Conservation (phyloP, 495 filamentous ascomycete species). For the Penicillium longicatenatum region DNA sequence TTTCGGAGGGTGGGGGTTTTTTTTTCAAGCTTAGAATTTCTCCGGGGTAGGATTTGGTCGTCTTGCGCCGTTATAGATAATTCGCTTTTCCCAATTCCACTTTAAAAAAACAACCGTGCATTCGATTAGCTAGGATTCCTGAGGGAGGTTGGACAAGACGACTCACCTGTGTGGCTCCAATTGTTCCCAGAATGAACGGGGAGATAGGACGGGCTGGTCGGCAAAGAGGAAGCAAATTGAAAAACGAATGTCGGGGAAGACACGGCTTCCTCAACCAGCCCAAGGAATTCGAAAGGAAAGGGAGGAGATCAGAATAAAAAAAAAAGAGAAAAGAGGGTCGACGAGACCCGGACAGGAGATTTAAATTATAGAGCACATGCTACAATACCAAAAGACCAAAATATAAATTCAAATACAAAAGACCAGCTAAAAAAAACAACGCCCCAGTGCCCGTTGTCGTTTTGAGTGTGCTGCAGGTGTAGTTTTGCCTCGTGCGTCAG, state of each 20-base stretch:
- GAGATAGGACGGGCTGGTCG: constrained; percentile 17
- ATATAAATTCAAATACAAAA: constrained; percentile 14
- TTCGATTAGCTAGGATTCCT: neutral
- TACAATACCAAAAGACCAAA: constrained; percentile 1
- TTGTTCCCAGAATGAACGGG: constrained; percentile 4
- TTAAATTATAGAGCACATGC: constrained; percentile 5
- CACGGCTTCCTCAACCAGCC: constrained; percentile 28
- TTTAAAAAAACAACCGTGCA: neutral
- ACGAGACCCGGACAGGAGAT: neutral
- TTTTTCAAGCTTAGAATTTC: neutral
- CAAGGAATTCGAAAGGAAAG: constrained; percentile 21
- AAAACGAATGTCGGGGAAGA: constrained; percentile 23
- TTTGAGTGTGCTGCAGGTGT: constrained; percentile 39
- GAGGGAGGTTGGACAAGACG: neutral
- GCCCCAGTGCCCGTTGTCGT: constrained; percentile 30
- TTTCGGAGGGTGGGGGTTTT: neutral
- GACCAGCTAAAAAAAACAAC: constrained; percentile 3
- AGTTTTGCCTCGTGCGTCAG: constrained; percentile 40
- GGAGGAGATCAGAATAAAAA: constrained; percentile 17
- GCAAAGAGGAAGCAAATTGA: constrained; percentile 15
- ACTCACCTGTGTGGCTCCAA: constrained; percentile 9
- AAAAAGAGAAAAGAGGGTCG: constrained; percentile 8
- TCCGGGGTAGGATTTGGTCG: neutral
- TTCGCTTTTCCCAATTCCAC: constrained; percentile 1
- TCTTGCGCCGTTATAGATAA: too few species aligned